Evolutionary conservation across 192 early-diverging fungal species (phyloP).

Genomic region (Entomortierella beljakovae): DNA sequence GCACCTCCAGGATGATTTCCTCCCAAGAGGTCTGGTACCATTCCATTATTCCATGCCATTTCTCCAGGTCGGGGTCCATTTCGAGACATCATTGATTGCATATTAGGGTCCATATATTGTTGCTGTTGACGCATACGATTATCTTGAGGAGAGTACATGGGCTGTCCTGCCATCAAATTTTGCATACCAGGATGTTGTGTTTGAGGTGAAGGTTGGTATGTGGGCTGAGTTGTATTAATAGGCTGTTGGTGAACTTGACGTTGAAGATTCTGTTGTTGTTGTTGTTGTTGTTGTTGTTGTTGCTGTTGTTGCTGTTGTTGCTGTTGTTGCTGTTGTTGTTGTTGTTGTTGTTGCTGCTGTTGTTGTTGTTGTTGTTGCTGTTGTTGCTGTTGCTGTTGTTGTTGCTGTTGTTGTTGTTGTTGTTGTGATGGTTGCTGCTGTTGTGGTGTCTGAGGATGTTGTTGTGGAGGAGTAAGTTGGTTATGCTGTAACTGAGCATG

Average conservation of each 20-base stretch:
- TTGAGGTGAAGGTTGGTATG: constrained; percentile 41
- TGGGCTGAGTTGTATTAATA: constrained; percentile 19
- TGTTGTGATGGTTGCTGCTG: constrained; percentile 31
- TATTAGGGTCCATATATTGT: constrained; percentile 44
- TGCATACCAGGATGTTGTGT: constrained; percentile 38
- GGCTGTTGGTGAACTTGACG: constrained; percentile 35
- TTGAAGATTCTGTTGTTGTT: constrained; percentile 27
- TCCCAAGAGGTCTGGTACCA: constrained; percentile 42
- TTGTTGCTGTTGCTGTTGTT: constrained; percentile 18
- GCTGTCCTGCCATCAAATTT: constrained; percentile 35
- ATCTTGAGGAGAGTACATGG: constrained; percentile 46
- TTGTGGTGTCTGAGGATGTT: constrained; percentile 47
- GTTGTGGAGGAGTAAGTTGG: constrained; percentile 43
- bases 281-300: constrained; percentile 22
- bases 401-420: constrained; percentile 8
- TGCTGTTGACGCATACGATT: constrained; percentile 16
- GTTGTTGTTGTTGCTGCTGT: constrained; percentile 17
- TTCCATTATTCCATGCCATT: constrained; percentile 37
- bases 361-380: constrained; percentile 17
- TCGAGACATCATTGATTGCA: constrained; percentile 33
- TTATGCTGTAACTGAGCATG: constrained; percentile 27
- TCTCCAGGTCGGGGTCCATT: constrained; percentile 27
- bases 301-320: constrained; percentile 14
- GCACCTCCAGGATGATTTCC: constrained; percentile 31
- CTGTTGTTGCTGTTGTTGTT: constrained; percentile 31